Evolutionary conservation across 169 alveolate genomes (phyloP), one percentile per base, ranked within the genome.

Genomic region (Eimeria zaria): DNA sequence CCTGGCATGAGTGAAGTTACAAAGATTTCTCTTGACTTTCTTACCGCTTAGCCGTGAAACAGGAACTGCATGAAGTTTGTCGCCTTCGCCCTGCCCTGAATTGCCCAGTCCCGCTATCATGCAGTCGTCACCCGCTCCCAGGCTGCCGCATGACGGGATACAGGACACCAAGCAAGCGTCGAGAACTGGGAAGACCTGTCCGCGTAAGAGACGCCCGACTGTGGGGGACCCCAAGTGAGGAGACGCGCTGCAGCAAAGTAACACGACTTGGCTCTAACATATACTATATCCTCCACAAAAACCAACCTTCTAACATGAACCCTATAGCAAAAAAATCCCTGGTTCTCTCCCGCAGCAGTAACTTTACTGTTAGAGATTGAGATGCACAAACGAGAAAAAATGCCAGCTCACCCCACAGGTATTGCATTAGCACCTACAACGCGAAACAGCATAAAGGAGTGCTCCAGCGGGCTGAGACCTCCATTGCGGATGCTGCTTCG

Each of bases 141-240:
- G 80, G 41, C 81, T 27, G 51, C 93, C 80, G 20, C 93, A 87
- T 51, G 93, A 39, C 62, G 62, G 80, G 39, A 39, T 48, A 16
- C 93, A 87, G 30, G 60, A 87, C 51, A 64, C 93, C 20, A 87
- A 53, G 67, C 93, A 87, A 2, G 81, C 93, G 93, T 58, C 93
- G 14, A 87, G 81, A n/a, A 87, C 93, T 39, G 81, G 81, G 44
- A 87, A 87, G 53, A 87, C 93, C 81, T 87, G 93, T 27, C 93
- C 46, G 67, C 83, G 81, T 41, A 87, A 44, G 64, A 87, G 80
- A 46, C 93, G 93, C 30, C 93, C 93, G 9, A 87, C 93, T 41
- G 39, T 62, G 81, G 44, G 93, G 71, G 93, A 87, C 30, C 93
- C 93, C 46, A 87, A 9, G 83, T 87, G 81, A 7, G 93, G 93